phyloP scores from a whole-genome alignment of 1,284 basidiomycete genomes.

The Leccinum fuscescens region DNA sequence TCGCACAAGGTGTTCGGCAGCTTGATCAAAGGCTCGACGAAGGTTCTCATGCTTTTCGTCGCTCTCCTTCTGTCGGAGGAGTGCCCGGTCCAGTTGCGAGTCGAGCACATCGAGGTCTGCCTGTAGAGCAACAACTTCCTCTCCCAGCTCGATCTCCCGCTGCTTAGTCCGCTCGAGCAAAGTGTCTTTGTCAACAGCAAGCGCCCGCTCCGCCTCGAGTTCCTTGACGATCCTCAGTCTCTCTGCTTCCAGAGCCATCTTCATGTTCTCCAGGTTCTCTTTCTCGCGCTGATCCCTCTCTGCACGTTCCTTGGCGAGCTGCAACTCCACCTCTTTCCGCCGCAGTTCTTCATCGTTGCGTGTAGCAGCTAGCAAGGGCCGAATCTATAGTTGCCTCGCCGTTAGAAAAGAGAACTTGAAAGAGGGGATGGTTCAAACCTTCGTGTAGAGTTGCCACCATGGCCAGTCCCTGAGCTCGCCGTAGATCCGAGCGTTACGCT shows the following conservation, averaged over 20 bases:
- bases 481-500: slow-evolving; percentile 92
- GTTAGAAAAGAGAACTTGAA: slow-evolving; percentile 1
- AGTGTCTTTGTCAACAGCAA: slow-evolving; percentile 82
- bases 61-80: slow-evolving; percentile 72
- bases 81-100: slow-evolving; percentile 82
- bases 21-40: slow-evolving; percentile 73
- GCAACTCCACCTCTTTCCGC: slow-evolving; percentile 85
- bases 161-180: slow-evolving; percentile 78
- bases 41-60: slow-evolving; percentile 77
- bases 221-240: slow-evolving; percentile 81
- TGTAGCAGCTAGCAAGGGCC: slow-evolving; percentile 90
- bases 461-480: slow-evolving; percentile 92
- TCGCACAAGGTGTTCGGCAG: slow-evolving; percentile 79
- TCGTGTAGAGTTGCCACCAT: slow-evolving; percentile 99
- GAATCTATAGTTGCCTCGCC: slow-evolving; percentile 52
- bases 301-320: slow-evolving; percentile 78
- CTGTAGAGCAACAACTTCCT: slow-evolving; percentile 81
- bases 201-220: slow-evolving; percentile 78
- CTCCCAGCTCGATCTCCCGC: slow-evolving; percentile 80
- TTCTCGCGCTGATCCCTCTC: slow-evolving; percentile 83
- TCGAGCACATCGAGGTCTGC: slow-evolving; percentile 84
- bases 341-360: slow-evolving; percentile 90
- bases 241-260: slow-evolving; percentile 77
- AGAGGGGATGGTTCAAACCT: slow-evolving; percentile 43
- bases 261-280: slow-evolving; percentile 74